Conservation (phyloP, 108 stramenopile species). For the Fragilariopsis cylindrus region DNA sequence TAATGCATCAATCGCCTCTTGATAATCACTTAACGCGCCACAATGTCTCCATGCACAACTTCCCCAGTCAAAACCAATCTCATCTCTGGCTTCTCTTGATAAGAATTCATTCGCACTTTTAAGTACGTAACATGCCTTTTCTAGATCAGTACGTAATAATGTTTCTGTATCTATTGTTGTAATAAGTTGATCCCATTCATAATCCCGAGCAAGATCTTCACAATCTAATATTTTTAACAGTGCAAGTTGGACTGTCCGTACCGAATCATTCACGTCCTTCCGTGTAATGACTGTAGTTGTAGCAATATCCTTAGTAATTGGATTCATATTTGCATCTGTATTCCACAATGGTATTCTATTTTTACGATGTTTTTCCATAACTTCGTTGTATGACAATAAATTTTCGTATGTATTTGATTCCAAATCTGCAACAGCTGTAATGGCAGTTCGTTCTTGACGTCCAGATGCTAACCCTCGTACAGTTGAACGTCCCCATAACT, state of each 20-base stretch:
- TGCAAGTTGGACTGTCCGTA: conserved; percentile 40
- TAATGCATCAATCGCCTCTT: conserved; percentile 82
- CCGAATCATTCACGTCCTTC: conserved; percentile 49
- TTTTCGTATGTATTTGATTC: conserved; percentile 2
- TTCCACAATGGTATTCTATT: conserved; percentile 69
- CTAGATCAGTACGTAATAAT: conserved; percentile 20
- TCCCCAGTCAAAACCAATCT: conserved; percentile 85
- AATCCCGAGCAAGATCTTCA: conserved; percentile 59
- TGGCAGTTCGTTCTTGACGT: conserved; percentile 8
- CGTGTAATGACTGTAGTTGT: background rate
- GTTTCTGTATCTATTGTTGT: conserved; percentile 18
- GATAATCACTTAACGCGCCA: conserved; percentile 82
- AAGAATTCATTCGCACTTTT: conserved; percentile 28
- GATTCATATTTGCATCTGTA: background rate
- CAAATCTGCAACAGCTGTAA: conserved; percentile 10
- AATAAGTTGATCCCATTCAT: conserved; percentile 73
- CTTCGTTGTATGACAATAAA: conserved; percentile 80
- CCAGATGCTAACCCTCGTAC: conserved; percentile 35
- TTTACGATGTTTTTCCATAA: conserved; percentile 69
- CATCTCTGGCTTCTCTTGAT: conserved; percentile 28
- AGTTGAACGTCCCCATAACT: conserved; percentile 22
- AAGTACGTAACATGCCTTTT: conserved; percentile 27
- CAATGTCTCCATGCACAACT: conserved; percentile 88
- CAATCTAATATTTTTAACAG: conserved; percentile 41
- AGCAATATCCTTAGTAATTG: background rate